A percentile compares a stretch with the other conserved stretches of the same genome.
These are phyloP conservation scores for Chimonanthus praecox DNA, from an alignment of 164 flowering plant genomes.

Conservation along the genomic window DNA sequence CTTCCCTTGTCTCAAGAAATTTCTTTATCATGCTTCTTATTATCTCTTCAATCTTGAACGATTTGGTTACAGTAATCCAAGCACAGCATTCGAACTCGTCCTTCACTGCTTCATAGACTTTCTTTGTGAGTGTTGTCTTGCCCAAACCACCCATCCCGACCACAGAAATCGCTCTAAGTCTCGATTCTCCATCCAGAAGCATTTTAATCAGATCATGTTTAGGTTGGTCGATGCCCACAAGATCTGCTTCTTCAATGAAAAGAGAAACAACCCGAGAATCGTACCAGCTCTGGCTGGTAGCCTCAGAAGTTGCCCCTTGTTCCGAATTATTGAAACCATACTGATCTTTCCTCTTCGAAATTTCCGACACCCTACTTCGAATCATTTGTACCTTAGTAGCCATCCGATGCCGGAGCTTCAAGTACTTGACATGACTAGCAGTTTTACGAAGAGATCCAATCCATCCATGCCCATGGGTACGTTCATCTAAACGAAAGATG, in stretches of 20 bases:
- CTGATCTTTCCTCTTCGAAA: background rate
- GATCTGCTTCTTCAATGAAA: background rate
- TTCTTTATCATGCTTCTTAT: conserved; percentile 5
- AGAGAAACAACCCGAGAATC: background rate
- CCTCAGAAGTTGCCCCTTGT: background rate
- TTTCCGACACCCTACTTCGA: background rate
- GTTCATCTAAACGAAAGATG: background rate
- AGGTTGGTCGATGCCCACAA: background rate
- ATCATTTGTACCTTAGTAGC: background rate
- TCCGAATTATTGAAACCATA: too few species aligned
- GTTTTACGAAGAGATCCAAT: background rate
- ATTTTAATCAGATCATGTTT: background rate
- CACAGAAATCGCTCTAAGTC: background rate
- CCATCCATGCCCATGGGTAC: background rate
- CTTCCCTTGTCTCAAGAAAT: background rate
- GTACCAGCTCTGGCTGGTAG: background rate
- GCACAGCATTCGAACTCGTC: conserved; percentile 13
- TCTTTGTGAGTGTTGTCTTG: conserved; percentile 15
- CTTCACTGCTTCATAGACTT: conserved; percentile 8
- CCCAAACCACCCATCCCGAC: conserved; percentile 20
- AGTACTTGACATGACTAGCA: background rate
- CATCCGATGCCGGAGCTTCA: background rate
- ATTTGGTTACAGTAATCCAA: conserved; percentile 12
- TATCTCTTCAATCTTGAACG: background rate
- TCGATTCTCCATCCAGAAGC: conserved; percentile 21